These are phyloP conservation scores for Fragaria vesca DNA, from an alignment of 306 rosid genomes.

Conservation along the genomic window DNA sequence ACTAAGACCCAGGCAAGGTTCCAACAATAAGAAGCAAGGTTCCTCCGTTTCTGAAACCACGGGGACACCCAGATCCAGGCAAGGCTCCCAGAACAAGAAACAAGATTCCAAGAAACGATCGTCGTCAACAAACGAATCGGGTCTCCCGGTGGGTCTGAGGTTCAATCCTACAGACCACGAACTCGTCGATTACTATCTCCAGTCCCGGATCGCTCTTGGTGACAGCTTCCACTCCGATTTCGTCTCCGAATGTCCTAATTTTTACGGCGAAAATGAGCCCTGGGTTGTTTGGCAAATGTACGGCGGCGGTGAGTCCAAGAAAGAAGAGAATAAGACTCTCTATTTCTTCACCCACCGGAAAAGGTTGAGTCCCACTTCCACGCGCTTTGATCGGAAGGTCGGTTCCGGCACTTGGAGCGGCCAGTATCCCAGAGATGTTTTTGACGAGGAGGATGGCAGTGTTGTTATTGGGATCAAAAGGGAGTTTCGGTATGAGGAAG, in stretches of 20 bases:
- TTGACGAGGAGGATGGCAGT: background rate
- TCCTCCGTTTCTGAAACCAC: too few species aligned
- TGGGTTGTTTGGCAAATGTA: background rate
- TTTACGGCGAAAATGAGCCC: background rate
- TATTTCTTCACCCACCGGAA: background rate
- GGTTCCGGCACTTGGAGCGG: background rate
- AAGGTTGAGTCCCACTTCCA: background rate
- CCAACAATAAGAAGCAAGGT: too few species aligned
- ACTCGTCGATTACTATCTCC: background rate
- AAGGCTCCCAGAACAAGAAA: too few species aligned
- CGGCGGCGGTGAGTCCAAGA: background rate
- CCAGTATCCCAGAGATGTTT: background rate
- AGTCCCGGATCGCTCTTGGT: background rate
- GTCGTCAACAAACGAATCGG: background rate
- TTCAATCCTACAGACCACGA: background rate
- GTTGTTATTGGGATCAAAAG: background rate
- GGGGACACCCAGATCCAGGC: too few species aligned
- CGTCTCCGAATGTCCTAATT: background rate
- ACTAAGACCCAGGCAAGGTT: too few species aligned
- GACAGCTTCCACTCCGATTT: background rate
- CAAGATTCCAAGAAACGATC: background rate
- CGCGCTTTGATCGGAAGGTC: background rate
- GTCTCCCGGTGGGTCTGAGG: background rate
- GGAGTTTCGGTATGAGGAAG: background rate
- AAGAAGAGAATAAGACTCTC: background rate